A percentile compares a stretch with the other conserved stretches of the same genome.
phyloP scores from a whole-genome alignment of 768 basidiomycete genomes.

The Kwoniella dejecticola region DNA sequence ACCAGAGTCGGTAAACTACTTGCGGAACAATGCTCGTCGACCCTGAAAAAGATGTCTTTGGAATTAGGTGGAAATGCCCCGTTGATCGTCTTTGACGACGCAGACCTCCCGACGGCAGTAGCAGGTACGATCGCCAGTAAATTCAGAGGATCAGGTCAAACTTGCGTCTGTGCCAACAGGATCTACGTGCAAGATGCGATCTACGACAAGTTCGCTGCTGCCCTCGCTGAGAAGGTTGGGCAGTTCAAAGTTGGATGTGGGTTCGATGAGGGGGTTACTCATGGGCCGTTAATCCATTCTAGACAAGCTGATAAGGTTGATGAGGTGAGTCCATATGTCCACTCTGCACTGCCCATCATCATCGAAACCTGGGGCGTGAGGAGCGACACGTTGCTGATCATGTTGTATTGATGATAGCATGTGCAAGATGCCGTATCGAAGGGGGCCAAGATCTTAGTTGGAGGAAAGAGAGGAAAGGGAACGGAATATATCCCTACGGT shows the following conservation, averaged over 20 bases:
- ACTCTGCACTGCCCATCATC: background rate
- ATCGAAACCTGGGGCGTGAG: background rate
- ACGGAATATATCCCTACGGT: conserved; percentile 68
- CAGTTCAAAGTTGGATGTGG: conserved; percentile 79
- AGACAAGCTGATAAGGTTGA: conserved; percentile 83
- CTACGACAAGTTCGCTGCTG: conserved; percentile 88
- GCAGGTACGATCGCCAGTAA: conserved; percentile 63
- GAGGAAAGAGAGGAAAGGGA: conserved; percentile 71
- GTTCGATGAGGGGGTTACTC: conserved; percentile 75
- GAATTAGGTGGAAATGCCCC: conserved; percentile 71
- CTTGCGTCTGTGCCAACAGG: conserved; percentile 64
- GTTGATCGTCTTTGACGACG: conserved; percentile 95
- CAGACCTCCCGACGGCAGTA: conserved; percentile 88
- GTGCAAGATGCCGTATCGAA: conserved; percentile 81
- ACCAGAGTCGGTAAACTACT: conserved; percentile 58
- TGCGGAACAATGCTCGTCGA: conserved; percentile 52
- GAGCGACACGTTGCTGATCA: background rate
- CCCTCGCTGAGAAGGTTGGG: conserved; percentile 68
- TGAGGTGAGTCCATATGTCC: conserved; percentile 42
- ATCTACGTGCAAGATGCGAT: conserved; percentile 89
- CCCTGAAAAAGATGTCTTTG: conserved; percentile 56
- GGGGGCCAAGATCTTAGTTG: conserved; percentile 85
- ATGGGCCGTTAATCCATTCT: conserved; percentile 89
- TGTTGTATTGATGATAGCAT: conserved; percentile 58
- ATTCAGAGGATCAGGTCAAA: conserved; percentile 54